phyloP scores from a whole-genome alignment of 441 rosid species.

The Syzygium malaccense region DNA sequence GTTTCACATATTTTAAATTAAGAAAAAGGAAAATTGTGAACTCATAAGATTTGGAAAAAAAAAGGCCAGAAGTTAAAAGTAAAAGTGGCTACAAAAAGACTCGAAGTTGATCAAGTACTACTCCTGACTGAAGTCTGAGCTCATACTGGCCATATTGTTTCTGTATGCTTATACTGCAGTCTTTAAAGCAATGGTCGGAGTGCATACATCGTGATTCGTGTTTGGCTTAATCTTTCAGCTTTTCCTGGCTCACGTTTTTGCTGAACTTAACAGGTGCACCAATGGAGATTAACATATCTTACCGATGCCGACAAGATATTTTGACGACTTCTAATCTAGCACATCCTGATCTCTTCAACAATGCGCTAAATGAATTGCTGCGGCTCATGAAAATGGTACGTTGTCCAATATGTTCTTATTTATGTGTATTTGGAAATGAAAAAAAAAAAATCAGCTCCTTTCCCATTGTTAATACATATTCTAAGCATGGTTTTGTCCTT shows the following conservation, averaged over 20 bases:
- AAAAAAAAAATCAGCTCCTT: background rate
- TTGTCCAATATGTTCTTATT: background rate
- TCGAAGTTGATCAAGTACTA: background rate
- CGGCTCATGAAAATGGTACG: conserved; percentile 77
- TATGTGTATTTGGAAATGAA: background rate
- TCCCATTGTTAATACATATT: background rate
- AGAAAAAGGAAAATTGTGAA: background rate
- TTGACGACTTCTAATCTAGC: conserved; percentile 56
- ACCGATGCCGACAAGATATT: conserved; percentile 64
- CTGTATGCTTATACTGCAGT: background rate
- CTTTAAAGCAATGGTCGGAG: background rate
- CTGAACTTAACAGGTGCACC: conserved; percentile 43
- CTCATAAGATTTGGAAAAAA: background rate
- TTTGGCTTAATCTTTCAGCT: background rate
- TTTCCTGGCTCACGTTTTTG: background rate
- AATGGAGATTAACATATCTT: conserved; percentile 89
- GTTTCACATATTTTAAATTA: background rate
- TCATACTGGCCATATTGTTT: background rate
- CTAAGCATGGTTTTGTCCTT: background rate
- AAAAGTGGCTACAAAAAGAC: background rate
- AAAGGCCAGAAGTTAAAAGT: background rate
- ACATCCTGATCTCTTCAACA: conserved; percentile 53
- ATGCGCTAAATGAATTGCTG: conserved; percentile 63
- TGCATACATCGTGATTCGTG: background rate
- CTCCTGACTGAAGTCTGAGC: background rate